Evolutionary conservation across 2,329 filamentous ascomycete genomes (phyloP), one percentile per base, ranked within the genome.

Genomic region (Colletotrichum somersetense): DNA sequence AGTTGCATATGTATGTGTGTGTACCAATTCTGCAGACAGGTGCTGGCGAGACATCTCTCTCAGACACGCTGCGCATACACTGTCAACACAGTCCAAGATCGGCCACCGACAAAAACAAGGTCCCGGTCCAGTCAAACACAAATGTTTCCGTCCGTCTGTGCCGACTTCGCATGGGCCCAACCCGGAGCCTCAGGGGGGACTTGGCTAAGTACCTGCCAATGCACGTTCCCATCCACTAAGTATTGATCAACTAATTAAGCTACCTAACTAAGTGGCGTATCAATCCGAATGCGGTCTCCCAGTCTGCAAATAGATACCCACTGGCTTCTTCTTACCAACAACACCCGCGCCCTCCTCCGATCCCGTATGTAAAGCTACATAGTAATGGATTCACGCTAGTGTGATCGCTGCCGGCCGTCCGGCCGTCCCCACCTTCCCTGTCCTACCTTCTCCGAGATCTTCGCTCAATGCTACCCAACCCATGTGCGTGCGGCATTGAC

Each of bases 71-170:
- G 30, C 40, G 58, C 30, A 38, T 50, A 48, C 26, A 57, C 38
- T 44, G 33, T 52, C 55, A 50, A 55, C 62, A 38, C 48, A 44
- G 55, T 56, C 10, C 46, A 56, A 67, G 26, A 67, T 66, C 40
- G 63, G 38, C 59, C 61, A 23, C 42, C 58, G n/a, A 20, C 14
- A 16, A 35, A 23, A 30, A 18, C 3, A 14, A 4, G 30, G 26
- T 53, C 30, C 61, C 33, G 35, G 35, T 26, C 62, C 67, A 63
- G 62, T 38, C 67, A 67, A 66, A 61, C 62, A 35, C 48, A 35
- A 50, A 48, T 67, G 67, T 71, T 67, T 67, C 62, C 48, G 44
- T 18, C 33, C 61, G 42, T 59, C 53, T 65, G 59, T 62, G 59
- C 44, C 44, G 16, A 35, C 16, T 40, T 12, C 44, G 30, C 59